These are phyloP conservation scores for Royoungia palumana DNA, from an alignment of 768 basidiomycete species.

Conservation along the genomic window DNA sequence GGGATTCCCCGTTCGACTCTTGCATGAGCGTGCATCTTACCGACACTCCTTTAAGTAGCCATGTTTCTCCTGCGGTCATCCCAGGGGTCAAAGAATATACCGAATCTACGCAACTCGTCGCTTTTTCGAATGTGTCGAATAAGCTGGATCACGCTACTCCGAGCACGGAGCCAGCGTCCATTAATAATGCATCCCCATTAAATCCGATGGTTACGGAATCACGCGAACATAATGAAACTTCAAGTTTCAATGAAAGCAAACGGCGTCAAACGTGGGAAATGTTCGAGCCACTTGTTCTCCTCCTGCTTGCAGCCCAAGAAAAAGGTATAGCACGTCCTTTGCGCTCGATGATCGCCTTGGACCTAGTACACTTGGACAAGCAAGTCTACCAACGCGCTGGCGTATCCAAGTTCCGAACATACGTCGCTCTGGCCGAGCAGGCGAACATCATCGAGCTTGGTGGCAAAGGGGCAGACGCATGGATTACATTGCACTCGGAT, in stretches of 20 bases:
- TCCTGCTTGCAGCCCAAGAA: constrained; percentile 20
- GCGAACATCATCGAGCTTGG: constrained; percentile 28
- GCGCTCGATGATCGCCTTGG: constrained; percentile 38
- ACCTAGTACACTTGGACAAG: constrained; percentile 30
- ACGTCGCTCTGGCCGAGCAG: constrained; percentile 25
- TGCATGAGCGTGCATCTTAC: constrained; percentile 6
- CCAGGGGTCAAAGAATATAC: background rate
- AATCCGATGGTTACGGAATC: constrained; percentile 1
- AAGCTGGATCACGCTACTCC: background rate
- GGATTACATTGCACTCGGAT: constrained; percentile 28
- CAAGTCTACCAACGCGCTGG: constrained; percentile 26
- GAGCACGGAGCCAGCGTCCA: background rate
- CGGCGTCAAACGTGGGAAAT: constrained; percentile 14
- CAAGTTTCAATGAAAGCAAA: background rate
- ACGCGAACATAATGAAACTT: background rate
- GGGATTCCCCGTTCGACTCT: constrained; percentile 6
- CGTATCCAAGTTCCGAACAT: constrained; percentile 26
- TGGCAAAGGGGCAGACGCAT: constrained; percentile 10
- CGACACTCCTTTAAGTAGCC: constrained; percentile 2
- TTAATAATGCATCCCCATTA: constrained; percentile 6
- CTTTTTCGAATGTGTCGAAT: constrained; percentile 4
- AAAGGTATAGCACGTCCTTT: constrained; percentile 34
- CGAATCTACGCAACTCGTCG: constrained; percentile 3
- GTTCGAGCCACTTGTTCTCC: constrained; percentile 31
- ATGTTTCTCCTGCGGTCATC: background rate